These are phyloP conservation scores for Wickerhamiella siamensis DNA, from an alignment of 805 yeast species.

Conservation along the genomic window DNA sequence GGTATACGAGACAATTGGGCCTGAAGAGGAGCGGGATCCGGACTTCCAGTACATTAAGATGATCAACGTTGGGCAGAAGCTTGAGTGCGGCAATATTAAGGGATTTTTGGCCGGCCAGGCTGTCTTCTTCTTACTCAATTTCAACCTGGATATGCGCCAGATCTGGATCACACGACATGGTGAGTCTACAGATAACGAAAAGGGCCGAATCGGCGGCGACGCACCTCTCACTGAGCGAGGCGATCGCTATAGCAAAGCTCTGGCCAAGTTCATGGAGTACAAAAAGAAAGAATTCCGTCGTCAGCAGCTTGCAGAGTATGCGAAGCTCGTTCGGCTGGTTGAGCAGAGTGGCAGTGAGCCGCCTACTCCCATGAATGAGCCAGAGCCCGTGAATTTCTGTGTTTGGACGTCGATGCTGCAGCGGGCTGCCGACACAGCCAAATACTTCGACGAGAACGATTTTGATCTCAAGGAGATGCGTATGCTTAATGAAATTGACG, in stretches of 20 bases:
- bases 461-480: slow-evolving; percentile 78
- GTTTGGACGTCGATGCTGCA: slow-evolving; percentile 87
- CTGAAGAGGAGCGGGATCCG: slow-evolving; percentile 45
- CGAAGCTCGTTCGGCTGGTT: slow-evolving; percentile 32
- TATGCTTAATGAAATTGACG: slow-evolving; percentile 86
- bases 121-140: slow-evolving; percentile 74
- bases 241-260: slow-evolving; percentile 50
- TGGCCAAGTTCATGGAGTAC: slow-evolving; percentile 57
- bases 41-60: slow-evolving; percentile 79
- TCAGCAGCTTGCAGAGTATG: slow-evolving; percentile 41
- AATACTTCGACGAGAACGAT: slow-evolving; percentile 54
- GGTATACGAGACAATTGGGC: slow-evolving; percentile 85
- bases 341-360: slow-evolving; percentile 23
- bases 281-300: slow-evolving; percentile 57
- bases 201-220: slow-evolving; percentile 87
- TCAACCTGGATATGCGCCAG: slow-evolving; percentile 77
- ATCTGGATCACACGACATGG: slow-evolving; percentile 95
- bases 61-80: slow-evolving; percentile 92
- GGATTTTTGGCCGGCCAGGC: slow-evolving; percentile 87
- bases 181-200: slow-evolving; percentile 71
- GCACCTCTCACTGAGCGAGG: slow-evolving; percentile 73
- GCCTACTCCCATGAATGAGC: slow-evolving; percentile 25
- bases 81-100: slow-evolving; percentile 80
- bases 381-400: slow-evolving; percentile 62
- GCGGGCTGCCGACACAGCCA: slow-evolving; percentile 67